Evolutionary conservation across 176 grass and related monocot species (phyloP).

Genomic region (Carex pumila): DNA sequence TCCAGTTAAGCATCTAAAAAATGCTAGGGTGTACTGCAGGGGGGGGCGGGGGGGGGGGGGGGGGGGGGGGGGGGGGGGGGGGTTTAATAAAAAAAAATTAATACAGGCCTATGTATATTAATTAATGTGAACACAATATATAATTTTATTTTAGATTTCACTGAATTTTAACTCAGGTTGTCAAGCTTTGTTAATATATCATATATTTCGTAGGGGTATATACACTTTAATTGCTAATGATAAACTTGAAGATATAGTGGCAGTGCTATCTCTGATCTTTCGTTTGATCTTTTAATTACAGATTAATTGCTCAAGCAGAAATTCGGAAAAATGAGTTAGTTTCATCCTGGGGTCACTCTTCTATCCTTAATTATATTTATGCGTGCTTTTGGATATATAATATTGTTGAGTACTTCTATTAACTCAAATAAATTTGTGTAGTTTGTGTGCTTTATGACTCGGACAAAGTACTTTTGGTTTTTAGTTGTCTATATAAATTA

Average conservation of each 20-base stretch:
- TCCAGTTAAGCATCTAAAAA: too few species aligned
- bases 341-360: background rate
- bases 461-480: background rate
- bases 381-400: background rate
- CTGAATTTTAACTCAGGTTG: background rate
- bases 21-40: too few species aligned
- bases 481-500: background rate
- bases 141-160: background rate
- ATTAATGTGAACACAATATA: background rate
- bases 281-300: background rate
- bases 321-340: background rate
- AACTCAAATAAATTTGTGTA: slow-evolving; percentile 11
- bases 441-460: slow-evolving; percentile 1
- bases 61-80: too few species aligned
- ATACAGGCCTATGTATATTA: too few species aligned
- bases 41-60: too few species aligned
- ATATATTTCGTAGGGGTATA: background rate
- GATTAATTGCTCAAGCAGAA: background rate
- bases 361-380: background rate
- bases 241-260: background rate
- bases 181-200: background rate
- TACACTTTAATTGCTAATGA: background rate
- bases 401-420: background rate
- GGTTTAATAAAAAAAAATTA: too few species aligned
- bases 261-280: background rate